Conservation (phyloP, 1,139 yeast species). For the Candida mesenterica region DNA sequence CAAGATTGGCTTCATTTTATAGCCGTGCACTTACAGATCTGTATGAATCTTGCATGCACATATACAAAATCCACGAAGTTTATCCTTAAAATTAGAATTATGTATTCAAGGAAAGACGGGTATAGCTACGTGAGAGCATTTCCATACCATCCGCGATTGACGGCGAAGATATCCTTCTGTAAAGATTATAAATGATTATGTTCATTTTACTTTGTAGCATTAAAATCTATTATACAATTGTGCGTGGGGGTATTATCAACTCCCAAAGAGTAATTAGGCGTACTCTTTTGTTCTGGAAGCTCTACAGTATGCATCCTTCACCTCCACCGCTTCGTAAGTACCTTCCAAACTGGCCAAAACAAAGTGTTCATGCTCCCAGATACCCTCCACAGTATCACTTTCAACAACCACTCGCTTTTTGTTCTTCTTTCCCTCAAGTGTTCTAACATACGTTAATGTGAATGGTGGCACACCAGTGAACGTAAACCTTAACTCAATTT, state of each 20-base stretch:
- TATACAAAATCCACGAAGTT: too few species aligned
- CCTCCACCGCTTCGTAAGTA: conserved; percentile 85
- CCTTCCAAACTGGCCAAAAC: conserved; percentile 86
- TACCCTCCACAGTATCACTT: conserved; percentile 69
- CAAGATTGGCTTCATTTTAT: too few species aligned
- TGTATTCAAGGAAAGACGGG: too few species aligned
- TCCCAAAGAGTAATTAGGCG: too few species aligned
- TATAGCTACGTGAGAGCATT: too few species aligned
- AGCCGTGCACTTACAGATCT: too few species aligned
- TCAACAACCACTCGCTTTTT: conserved; percentile 60
- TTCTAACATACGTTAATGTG: conserved; percentile 54
- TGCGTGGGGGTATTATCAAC: conserved; percentile 11
- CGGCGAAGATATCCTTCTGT: too few species aligned
- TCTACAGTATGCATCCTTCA: conserved; percentile 77
- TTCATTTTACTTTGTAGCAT: too few species aligned
- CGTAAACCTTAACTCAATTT: conserved; percentile 65
- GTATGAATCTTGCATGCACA: too few species aligned
- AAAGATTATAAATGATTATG: too few species aligned
- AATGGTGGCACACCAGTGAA: conserved; percentile 77
- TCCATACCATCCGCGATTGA: too few species aligned
- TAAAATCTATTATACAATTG: conserved; percentile 2
- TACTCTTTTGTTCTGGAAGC: conserved; percentile 47
- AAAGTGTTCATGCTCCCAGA: conserved; percentile 64
- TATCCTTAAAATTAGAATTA: too few species aligned
- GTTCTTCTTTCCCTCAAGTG: conserved; percentile 32